Evolutionary conservation across 106 monocot species (phyloP), one percentile per base, ranked within the genome.

Genomic region (Dioscorea dumetorum): DNA sequence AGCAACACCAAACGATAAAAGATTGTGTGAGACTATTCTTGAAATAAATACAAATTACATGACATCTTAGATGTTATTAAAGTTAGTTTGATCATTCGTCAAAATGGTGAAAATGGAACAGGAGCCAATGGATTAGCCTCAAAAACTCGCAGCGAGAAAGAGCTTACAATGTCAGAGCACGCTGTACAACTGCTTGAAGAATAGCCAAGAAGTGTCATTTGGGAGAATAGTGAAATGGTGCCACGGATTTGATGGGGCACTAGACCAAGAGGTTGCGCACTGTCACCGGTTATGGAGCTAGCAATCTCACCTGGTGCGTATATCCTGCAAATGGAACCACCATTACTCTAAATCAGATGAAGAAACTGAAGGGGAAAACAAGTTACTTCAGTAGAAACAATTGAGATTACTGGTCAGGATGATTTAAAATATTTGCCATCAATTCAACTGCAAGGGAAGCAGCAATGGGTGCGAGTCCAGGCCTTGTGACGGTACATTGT

Each of bases 161-260:
- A 67, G 71, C 99, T 90, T 79, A 99, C 99, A 59, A 74, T 66
- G 78, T 51, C 50, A 33, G 73, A 81, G 69, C 99, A 99, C 35
- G 93, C 99, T 41, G 93, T 99, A 68, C 99, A 99, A 57, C 78
- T 83, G 24, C 56, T 72, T 41, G 99, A 93, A n/a, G 93, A 84
- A 69, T 93, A 67, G 21, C 99, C 99, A 22, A 83, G 15, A 16
- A 99, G 83, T 21, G 87, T 90, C 22, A 99, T 41, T 69, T 90
- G 87, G 61, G 89, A 78, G 74, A 82, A 87, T 13, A 90, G 89
- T 49, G 90, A 50, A 58, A 99, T 49, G 49, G 83, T 85, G 18
- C 93, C 99, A 60, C 99, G 82, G 11, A 93, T 93, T 66, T 99
- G 99, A 78, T 99, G 99, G 23, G 99, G 99, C 61, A 93, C 80